Evolutionary conservation across 306 rosid genomes (phyloP).

Genomic region (Ziziphus jujuba): DNA sequence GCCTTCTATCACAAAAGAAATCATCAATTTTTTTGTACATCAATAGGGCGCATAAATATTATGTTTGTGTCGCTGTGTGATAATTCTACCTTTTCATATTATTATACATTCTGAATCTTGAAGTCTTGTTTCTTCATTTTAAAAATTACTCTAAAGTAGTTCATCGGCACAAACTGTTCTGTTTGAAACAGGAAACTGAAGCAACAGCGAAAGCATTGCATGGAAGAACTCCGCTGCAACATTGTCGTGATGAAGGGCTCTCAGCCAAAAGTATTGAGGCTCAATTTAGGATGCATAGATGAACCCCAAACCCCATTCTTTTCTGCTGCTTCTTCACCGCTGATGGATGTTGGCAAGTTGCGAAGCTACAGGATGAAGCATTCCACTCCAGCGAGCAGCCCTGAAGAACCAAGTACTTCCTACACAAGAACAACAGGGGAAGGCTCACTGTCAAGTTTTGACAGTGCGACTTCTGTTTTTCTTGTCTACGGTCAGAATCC

Average conservation of each 20-base stretch:
- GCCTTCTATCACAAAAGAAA: too few relatives aligned
- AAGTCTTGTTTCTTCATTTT: not conserved
- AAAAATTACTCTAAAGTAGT: not conserved
- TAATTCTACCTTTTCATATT: not conserved
- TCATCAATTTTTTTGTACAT: too few relatives aligned
- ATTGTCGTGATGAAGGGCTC: constrained; percentile 81
- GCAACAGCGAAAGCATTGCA: constrained; percentile 83
- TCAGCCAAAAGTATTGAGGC: constrained; percentile 79
- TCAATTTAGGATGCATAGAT: constrained; percentile 65
- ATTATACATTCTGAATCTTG: not conserved
- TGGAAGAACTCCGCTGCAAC: constrained; percentile 85
- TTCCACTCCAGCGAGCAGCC: constrained; percentile 84
- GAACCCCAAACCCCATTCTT: constrained; percentile 79
- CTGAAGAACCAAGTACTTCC: constrained; percentile 67
- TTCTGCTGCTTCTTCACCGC: constrained; percentile 76
- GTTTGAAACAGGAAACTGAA: constrained; percentile 74
- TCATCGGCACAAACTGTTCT: constrained; percentile 11
- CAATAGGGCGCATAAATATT: too few relatives aligned
- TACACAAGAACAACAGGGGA: constrained; percentile 53
- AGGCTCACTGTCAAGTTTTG: constrained; percentile 58
- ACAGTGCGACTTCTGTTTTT: constrained; percentile 58
- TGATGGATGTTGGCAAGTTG: constrained; percentile 38
- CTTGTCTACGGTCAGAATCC: constrained; percentile 82
- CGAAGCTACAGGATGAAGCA: constrained; percentile 65
- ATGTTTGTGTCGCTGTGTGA: not conserved